These are phyloP conservation scores for Fallopia convolvulus DNA, from an alignment of 148 eudicot genomes.

Conservation along the genomic window DNA sequence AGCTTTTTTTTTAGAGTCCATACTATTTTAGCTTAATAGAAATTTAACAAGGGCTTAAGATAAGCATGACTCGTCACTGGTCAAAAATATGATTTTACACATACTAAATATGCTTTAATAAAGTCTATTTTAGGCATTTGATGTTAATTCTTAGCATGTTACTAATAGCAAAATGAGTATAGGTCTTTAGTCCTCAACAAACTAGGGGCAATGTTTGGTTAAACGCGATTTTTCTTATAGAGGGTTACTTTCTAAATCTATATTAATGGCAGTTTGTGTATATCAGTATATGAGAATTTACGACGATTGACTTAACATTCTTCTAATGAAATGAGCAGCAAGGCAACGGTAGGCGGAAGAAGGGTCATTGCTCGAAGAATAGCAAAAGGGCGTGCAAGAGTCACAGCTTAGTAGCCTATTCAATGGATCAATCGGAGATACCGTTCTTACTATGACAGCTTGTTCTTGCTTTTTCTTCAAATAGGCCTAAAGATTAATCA, in stretches of 20 bases:
- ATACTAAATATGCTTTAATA: too few relatives aligned
- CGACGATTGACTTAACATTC: background rate
- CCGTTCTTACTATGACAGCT: background rate
- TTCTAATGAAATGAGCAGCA: constrained; percentile 40
- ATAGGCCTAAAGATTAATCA: background rate
- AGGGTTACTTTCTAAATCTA: background rate
- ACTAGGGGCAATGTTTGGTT: background rate
- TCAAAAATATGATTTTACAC: too few relatives aligned
- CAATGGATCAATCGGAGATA: background rate
- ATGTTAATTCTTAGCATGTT: too few relatives aligned
- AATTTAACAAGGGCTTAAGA: too few relatives aligned
- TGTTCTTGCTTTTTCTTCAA: background rate
- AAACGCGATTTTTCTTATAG: background rate
- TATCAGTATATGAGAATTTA: background rate
- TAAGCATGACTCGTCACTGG: too few relatives aligned
- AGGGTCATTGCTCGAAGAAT: constrained; percentile 86
- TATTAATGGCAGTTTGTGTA: background rate
- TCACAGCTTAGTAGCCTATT: constrained; percentile 64
- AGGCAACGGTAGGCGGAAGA: constrained; percentile 86
- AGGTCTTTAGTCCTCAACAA: background rate
- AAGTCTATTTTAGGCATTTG: background rate
- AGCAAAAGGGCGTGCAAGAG: constrained; percentile 84
- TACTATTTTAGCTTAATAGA: background rate
- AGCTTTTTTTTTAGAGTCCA: too few relatives aligned
- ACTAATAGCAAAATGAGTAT: background rate